Conservation (phyloP, 257 asterid genomes). For the Solanum bulbocastanum region DNA sequence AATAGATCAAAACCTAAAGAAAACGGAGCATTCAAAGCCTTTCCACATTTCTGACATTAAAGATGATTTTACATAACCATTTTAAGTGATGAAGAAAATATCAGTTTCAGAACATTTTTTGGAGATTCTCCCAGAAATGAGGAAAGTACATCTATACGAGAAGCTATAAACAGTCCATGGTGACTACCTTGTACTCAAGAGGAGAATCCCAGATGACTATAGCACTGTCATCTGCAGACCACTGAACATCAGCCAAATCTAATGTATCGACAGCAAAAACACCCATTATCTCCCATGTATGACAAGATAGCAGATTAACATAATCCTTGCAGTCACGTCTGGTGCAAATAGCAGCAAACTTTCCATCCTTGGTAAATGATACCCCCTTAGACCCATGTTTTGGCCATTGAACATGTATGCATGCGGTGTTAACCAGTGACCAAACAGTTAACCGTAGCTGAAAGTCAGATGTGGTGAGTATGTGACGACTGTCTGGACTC, state of each 20-base stretch:
- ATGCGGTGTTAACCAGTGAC: conserved; percentile 91
- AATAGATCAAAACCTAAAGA: conserved; percentile 75
- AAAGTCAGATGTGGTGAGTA: conserved; percentile 94
- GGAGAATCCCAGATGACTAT: conserved; percentile 96
- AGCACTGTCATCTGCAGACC: conserved; percentile 98
- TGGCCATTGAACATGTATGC: conserved; percentile 93
- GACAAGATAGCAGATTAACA: conserved; percentile 84
- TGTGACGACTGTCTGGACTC: conserved; percentile 99
- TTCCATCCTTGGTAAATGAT: conserved; percentile 92
- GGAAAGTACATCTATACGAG: not conserved
- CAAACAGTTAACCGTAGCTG: conserved; percentile 88
- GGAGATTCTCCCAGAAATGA: not conserved
- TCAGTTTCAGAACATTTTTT: not conserved
- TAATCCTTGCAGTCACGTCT: conserved; percentile 98
- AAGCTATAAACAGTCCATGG: not conserved
- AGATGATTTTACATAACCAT: not conserved
- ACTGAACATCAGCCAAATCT: conserved; percentile 92
- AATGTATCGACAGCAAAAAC: conserved; percentile 92
- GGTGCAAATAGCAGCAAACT: conserved; percentile 92
- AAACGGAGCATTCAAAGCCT: not conserved
- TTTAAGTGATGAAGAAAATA: not conserved
- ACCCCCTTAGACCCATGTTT: conserved; percentile 95
- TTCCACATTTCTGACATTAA: not conserved
- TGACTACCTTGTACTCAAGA: conserved; percentile 83
- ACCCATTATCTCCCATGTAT: conserved; percentile 89